Evolutionary conservation across 2,329 filamentous ascomycete genomes (phyloP).

Genomic region (Penicillium sp.): DNA sequence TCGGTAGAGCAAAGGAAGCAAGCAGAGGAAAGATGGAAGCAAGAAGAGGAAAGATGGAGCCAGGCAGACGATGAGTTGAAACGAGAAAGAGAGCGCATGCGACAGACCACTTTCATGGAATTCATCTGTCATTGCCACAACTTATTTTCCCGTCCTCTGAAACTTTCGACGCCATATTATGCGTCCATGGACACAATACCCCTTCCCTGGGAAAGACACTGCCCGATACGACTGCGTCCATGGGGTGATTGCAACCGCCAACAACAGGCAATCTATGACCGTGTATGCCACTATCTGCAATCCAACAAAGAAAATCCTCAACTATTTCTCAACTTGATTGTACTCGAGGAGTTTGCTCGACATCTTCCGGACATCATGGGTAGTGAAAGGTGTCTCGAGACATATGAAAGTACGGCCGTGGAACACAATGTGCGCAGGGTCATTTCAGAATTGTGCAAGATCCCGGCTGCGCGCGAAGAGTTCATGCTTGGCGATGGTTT

Average conservation of each 20-base stretch:
- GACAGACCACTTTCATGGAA: not conserved
- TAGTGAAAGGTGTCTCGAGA: not conserved
- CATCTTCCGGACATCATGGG: too few relatives aligned
- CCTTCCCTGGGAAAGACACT: not conserved
- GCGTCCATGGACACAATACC: slow-evolving; percentile 2
- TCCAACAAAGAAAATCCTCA: not conserved
- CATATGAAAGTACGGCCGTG: not conserved
- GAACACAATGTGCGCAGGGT: slow-evolving; percentile 15
- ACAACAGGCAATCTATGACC: not conserved
- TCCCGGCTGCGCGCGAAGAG: slow-evolving; percentile 22
- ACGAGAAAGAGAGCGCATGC: not conserved
- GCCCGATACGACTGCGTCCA: not conserved
- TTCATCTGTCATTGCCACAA: not conserved
- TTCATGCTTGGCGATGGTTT: slow-evolving; percentile 24
- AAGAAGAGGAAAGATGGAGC: not conserved
- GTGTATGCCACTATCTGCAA: not conserved
- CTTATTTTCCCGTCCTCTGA: not conserved
- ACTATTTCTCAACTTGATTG: not conserved
- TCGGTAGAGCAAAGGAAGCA: too few relatives aligned
- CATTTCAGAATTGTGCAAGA: slow-evolving; percentile 25
- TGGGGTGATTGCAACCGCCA: not conserved
- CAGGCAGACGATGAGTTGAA: not conserved
- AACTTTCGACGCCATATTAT: not conserved
- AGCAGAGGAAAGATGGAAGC: not conserved
- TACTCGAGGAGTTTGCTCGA: not conserved